Percentiles rank a stretch among this genome's conserved stretches.
phyloP scores from a whole-genome alignment of 371 early-diverging fungal genomes.

The Mucor lusitanicus region DNA sequence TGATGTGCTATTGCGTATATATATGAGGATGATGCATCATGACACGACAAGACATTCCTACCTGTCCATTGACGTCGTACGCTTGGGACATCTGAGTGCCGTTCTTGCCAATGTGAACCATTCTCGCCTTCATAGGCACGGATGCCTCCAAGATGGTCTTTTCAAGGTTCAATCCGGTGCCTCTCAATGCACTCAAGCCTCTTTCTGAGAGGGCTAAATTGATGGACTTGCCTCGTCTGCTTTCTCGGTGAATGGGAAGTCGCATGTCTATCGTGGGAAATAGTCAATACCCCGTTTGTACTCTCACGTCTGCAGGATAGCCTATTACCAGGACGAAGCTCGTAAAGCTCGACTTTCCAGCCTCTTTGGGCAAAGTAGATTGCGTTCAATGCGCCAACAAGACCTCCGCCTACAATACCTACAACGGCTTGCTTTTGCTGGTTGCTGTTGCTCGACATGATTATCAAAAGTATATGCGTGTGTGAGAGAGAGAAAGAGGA shows the following conservation, averaged over 20 bases:
- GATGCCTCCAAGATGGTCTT: slow-evolving; percentile 65
- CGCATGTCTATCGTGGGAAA: slow-evolving; percentile 61
- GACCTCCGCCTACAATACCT: slow-evolving; percentile 90
- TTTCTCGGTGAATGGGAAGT: slow-evolving; percentile 57
- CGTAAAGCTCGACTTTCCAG: slow-evolving; percentile 88
- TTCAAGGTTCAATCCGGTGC: slow-evolving; percentile 68
- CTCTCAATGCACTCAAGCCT: slow-evolving; percentile 83
- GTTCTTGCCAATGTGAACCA: slow-evolving; percentile 78
- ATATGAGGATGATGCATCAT: background rate
- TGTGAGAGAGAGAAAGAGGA: background rate
- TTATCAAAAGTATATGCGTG: background rate
- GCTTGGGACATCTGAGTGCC: slow-evolving; percentile 79
- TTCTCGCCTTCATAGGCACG: slow-evolving; percentile 93
- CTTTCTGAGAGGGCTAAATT: slow-evolving; percentile 93
- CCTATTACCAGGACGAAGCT: slow-evolving; percentile 85
- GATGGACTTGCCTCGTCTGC: slow-evolving; percentile 79
- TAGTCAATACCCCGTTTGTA: background rate
- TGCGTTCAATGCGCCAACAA: slow-evolving; percentile 89
- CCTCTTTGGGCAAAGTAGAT: slow-evolving; percentile 93
- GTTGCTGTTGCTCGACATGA: background rate
- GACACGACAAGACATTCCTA: slow-evolving; percentile 19
- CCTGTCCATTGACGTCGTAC: slow-evolving; percentile 89
- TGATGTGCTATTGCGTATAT: slow-evolving; percentile 69
- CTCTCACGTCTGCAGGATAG: background rate
- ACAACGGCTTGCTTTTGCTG: slow-evolving; percentile 35